Conservation (phyloP, 1,284 basidiomycete species). For the Cystobasidium sp. region DNA sequence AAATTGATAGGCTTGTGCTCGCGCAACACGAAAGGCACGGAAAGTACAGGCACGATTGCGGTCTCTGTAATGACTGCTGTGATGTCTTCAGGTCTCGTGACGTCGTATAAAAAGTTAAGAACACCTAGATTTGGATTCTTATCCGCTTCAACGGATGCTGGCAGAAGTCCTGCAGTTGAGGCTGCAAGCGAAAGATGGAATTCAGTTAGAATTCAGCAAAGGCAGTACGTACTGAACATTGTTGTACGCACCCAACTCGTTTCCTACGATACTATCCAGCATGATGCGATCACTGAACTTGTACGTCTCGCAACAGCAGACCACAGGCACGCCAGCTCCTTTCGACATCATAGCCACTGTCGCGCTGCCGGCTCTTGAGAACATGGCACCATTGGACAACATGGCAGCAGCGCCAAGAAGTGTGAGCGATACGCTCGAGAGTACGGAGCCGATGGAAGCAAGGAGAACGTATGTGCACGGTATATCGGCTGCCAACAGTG, state of each 20-base stretch:
- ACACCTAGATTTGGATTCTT: constrained; percentile 66
- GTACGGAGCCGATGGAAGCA: constrained; percentile 80
- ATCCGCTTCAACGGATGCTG: constrained; percentile 20
- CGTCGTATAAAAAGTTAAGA: constrained; percentile 84
- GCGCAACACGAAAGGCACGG: constrained; percentile 52
- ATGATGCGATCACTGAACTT: constrained; percentile 94
- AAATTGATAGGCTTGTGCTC: constrained; percentile 52
- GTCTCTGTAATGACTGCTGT: constrained; percentile 94
- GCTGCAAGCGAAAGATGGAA: constrained; percentile 30
- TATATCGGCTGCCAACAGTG: constrained; percentile 73
- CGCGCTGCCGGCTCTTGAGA: constrained; percentile 91
- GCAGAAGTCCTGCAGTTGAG: constrained; percentile 49
- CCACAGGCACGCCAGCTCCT: constrained; percentile 83
- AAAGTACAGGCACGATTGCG: constrained; percentile 52
- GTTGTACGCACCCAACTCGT: constrained; percentile 76
- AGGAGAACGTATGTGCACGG: constrained; percentile 90
- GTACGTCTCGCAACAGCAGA: constrained; percentile 98
- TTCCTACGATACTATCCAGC: constrained; percentile 92
- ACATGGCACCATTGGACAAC: constrained; percentile 92
- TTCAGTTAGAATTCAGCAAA: neutral
- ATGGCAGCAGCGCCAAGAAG: constrained; percentile 92
- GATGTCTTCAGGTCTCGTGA: constrained; percentile 84
- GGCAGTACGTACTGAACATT: neutral
- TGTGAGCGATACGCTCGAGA: constrained; percentile 77
- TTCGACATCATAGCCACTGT: constrained; percentile 96